Conservation (phyloP, 2,329 filamentous ascomycete species). For the Alternaria tenuissima region DNA sequence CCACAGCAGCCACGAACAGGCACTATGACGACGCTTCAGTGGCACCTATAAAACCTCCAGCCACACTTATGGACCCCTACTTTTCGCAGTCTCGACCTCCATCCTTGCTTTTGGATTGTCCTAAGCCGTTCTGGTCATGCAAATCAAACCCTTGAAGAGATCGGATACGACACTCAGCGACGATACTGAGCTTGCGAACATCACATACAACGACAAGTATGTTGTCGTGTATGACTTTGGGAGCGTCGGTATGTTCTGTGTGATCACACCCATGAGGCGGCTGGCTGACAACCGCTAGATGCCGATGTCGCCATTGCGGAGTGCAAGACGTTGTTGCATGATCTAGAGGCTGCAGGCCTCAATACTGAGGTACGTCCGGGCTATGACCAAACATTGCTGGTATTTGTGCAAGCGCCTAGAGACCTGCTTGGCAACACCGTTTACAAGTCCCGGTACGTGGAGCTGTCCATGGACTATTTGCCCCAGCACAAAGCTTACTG, state of each 20-base stretch:
- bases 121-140: conserved; percentile 21
- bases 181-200: conserved; percentile 32
- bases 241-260: conserved; percentile 32
- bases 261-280: neutral
- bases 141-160: conserved; percentile 27
- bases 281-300: conserved; percentile 24
- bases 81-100: neutral
- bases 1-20: conserved; percentile 13
- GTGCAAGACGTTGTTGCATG: conserved; percentile 31
- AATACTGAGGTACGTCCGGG: conserved; percentile 44
- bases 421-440: conserved; percentile 44
- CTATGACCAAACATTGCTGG: conserved; percentile 40
- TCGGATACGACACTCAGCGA: conserved; percentile 36
- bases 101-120: neutral
- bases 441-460: conserved; percentile 40
- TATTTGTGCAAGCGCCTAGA: conserved; percentile 42
- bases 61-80: conserved; percentile 18
- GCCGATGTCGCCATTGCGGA: conserved; percentile 29
- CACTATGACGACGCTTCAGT: conserved; percentile 18
- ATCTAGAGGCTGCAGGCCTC: conserved; percentile 39
- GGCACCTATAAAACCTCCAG: conserved; percentile 15
- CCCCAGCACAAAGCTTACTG: neutral
- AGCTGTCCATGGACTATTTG: neutral
- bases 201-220: conserved; percentile 46
- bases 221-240: conserved; percentile 44